phyloP scores from a whole-genome alignment of 78 protist genomes.

The Cavenderia fasciculata region DNA sequence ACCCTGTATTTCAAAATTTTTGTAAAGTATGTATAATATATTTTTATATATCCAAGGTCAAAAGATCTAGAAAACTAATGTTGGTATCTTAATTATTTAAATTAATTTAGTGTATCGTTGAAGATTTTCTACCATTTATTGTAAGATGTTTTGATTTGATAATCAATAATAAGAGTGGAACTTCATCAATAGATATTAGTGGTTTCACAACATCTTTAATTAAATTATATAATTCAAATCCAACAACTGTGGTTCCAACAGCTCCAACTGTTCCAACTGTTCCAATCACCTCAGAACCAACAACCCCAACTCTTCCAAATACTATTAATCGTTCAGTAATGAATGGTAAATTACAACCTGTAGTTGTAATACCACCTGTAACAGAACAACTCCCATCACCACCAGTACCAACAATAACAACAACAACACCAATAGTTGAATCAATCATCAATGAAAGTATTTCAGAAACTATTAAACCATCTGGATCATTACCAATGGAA shows the following conservation, averaged over 20 bases:
- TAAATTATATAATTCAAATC: not conserved
- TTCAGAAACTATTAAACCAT: too few relatives aligned
- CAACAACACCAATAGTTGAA: not conserved
- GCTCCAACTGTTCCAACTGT: too few relatives aligned
- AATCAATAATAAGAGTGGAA: not conserved
- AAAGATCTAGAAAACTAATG: not conserved
- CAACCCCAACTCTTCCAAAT: too few relatives aligned
- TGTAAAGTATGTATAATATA: not conserved
- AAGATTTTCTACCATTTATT: constrained; percentile 62
- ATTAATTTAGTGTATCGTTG: constrained; percentile 31
- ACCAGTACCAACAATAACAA: not conserved
- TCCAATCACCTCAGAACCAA: too few relatives aligned
- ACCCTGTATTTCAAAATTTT: not conserved
- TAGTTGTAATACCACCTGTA: too few relatives aligned
- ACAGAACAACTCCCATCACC: not conserved
- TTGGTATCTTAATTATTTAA: not conserved
- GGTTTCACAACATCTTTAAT: not conserved
- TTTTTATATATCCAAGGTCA: too few relatives aligned
- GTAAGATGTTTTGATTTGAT: constrained; percentile 48
- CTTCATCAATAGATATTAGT: constrained; percentile 1
- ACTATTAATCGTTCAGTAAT: too few relatives aligned
- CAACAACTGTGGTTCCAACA: too few relatives aligned
- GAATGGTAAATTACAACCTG: too few relatives aligned
- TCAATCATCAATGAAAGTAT: too few relatives aligned
- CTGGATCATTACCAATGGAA: too few relatives aligned